Base-by-base conservation (phyloP, 2,329 filamentous ascomycete species). In the Thelonectria blattea region DNA sequence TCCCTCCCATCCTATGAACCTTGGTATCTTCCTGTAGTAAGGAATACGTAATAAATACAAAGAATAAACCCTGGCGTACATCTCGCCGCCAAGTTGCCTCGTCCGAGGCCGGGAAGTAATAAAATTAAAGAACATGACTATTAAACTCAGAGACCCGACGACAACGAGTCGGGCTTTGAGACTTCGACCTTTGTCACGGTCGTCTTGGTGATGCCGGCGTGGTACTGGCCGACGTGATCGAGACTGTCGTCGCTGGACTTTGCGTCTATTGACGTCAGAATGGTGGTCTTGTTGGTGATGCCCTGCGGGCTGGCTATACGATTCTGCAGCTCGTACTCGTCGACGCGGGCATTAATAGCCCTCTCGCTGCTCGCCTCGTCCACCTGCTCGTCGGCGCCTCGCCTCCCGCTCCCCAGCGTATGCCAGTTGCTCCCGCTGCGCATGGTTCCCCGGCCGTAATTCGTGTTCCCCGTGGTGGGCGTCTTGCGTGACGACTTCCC, bases 291-390 rank as follows among this genome's bases (percentile, higher is more conserved):
- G 45, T 64, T 63, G 3, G 42, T 56, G 47, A 62, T 46, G 0
- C 61, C 64, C 3, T 47, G 41, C 0, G 65, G 59, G 9, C 45
- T 61, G 1, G 53, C 51, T 27, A 71, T 58, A 4, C 61, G 61
- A 7, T 70, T 68, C 9, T 56, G 61, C 3, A 75, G 56, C 64
- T 75, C 73, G 58, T 70, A 74, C 3, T 67, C 64, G 9, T 68
- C 56, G 12, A 51, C 42, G 17, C 41, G 61, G 2, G 63, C 18
- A 20, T 70, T 74, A 52, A 74, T 73, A 2, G 65, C 68, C 43
- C 66, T 67, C 46, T 73, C 71, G 41, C 72, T 73, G 58, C 71
- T 70, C 8, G 71, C 63, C 18, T 74, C 72, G 32, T 70, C 65
- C 5, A 27, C 48, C 30, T 22, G 22, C 20, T 56, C 57, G 5